phyloP scores from a whole-genome alignment of 176 grass and related monocot species.

The Areca catechu region DNA sequence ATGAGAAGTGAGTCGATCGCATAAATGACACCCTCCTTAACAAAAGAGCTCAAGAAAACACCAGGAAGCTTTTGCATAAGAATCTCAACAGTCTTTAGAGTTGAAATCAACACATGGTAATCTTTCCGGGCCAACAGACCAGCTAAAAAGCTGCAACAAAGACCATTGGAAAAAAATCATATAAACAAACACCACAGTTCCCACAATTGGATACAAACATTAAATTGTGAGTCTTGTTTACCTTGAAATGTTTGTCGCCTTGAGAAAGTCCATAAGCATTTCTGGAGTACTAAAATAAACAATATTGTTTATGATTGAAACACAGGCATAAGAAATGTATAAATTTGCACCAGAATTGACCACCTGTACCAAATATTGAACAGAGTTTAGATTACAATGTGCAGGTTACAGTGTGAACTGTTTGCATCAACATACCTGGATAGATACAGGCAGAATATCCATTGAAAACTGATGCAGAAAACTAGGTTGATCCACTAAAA shows the following conservation, averaged over 20 bases:
- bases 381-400: neutral
- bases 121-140: constrained; percentile 83
- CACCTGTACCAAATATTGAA: constrained; percentile 29
- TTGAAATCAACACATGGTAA: constrained; percentile 66
- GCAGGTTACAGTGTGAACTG: constrained; percentile 8
- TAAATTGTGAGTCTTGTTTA: constrained; percentile 25
- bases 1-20: constrained; percentile 67
- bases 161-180: constrained; percentile 27
- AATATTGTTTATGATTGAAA: constrained; percentile 83
- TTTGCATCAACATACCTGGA: constrained; percentile 69
- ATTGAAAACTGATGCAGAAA: constrained; percentile 74
- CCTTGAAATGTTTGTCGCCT: constrained; percentile 85
- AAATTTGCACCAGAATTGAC: constrained; percentile 90
- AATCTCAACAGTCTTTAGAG: constrained; percentile 78
- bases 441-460: constrained; percentile 77
- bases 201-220: neutral
- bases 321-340: constrained; percentile 68
- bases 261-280: constrained; percentile 69
- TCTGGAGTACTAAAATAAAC: constrained; percentile 84
- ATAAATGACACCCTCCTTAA: constrained; percentile 94
- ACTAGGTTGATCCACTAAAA: constrained; percentile 66
- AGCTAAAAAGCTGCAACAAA: constrained; percentile 78
- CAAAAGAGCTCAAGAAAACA: constrained; percentile 83
- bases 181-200: constrained; percentile 12
- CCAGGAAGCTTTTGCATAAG: constrained; percentile 97